Percentiles rank a stretch among this genome's conserved stretches.
Evolutionary conservation across 2,329 filamentous ascomycete genomes (phyloP).

Genomic region (Calonectria ilicicola): DNA sequence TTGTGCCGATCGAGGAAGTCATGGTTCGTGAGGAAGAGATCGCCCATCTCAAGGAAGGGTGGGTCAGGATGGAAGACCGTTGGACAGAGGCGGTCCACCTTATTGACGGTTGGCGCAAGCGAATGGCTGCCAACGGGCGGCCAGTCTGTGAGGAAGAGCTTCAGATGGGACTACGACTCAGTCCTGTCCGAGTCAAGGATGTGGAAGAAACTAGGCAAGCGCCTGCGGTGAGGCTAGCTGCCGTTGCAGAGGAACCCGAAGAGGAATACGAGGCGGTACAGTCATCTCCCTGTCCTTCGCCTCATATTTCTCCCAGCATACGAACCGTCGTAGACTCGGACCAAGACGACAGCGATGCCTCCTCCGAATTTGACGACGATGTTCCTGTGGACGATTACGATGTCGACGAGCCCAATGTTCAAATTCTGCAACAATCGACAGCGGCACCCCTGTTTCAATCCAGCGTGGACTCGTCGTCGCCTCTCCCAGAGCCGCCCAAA

Average conservation of each 20-base stretch:
- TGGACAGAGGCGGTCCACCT: conserved; percentile 92
- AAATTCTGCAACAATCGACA: conserved; percentile 58
- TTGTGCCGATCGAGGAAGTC: conserved; percentile 95
- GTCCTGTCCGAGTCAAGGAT: conserved; percentile 67
- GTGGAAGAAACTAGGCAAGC: conserved; percentile 59
- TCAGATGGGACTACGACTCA: conserved; percentile 75
- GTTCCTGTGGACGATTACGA: conserved; percentile 57
- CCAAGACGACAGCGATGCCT: conserved; percentile 50
- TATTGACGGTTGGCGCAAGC: conserved; percentile 91
- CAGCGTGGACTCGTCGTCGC: conserved; percentile 56
- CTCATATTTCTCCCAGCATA: conserved; percentile 30
- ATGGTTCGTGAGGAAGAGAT: conserved; percentile 95
- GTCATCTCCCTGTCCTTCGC: conserved; percentile 45
- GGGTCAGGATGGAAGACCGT: conserved; percentile 92
- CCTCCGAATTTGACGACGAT: conserved; percentile 59
- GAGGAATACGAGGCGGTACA: conserved; percentile 44
- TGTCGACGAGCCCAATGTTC: conserved; percentile 57
- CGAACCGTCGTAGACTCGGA: conserved; percentile 38
- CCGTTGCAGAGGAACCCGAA: conserved; percentile 61
- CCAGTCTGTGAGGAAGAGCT: conserved; percentile 77
- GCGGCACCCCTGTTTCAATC: conserved; percentile 41
- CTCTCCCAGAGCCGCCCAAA: conserved; percentile 60
- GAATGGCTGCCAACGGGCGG: conserved; percentile 78
- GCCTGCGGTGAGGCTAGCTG: conserved; percentile 54
- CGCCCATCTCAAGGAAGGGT: conserved; percentile 81